These are phyloP conservation scores for Chrysophaeum taylorii DNA, from an alignment of 352 stramenopile species.

Conservation along the genomic window DNA sequence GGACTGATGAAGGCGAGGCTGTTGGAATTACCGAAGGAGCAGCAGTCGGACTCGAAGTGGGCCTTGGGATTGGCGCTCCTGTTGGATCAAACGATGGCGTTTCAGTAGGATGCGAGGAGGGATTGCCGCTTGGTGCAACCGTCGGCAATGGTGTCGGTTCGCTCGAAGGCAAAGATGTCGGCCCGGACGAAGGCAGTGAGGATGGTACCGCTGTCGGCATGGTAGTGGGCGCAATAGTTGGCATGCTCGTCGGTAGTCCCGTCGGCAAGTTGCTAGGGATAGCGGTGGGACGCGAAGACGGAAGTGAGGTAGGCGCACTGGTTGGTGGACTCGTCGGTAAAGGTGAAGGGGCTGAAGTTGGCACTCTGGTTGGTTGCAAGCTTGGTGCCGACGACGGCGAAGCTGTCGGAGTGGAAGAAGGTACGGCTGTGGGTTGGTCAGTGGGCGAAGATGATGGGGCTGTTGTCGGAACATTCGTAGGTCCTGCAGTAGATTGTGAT, in stretches of 20 bases:
- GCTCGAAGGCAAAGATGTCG: constrained; percentile 11
- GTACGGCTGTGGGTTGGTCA: background rate
- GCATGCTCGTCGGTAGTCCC: background rate
- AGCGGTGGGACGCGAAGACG: constrained; percentile 11
- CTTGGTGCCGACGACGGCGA: background rate
- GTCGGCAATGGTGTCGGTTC: background rate
- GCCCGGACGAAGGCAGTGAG: background rate
- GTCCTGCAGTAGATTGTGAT: background rate
- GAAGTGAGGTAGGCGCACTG: background rate
- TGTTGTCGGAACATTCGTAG: constrained; percentile 1
- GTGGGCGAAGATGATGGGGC: constrained; percentile 2
- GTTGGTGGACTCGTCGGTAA: background rate
- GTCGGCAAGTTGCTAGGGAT: background rate
- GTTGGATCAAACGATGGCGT: constrained; percentile 8
- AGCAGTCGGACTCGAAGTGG: constrained; percentile 9
- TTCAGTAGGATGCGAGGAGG: background rate
- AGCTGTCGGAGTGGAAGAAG: constrained; percentile 7
- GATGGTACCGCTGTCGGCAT: background rate
- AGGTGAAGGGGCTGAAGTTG: constrained; percentile 5
- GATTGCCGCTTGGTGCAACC: background rate
- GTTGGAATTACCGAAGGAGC: constrained; percentile 10
- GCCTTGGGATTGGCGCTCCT: constrained; percentile 4
- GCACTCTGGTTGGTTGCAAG: background rate
- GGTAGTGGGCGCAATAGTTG: constrained; percentile 7
- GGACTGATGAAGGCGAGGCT: background rate